A percentile compares a stretch with the other conserved stretches of the same genome.
phyloP scores from a whole-genome alignment of 495 filamentous ascomycete species.

The Schizothecium vesticola region DNA sequence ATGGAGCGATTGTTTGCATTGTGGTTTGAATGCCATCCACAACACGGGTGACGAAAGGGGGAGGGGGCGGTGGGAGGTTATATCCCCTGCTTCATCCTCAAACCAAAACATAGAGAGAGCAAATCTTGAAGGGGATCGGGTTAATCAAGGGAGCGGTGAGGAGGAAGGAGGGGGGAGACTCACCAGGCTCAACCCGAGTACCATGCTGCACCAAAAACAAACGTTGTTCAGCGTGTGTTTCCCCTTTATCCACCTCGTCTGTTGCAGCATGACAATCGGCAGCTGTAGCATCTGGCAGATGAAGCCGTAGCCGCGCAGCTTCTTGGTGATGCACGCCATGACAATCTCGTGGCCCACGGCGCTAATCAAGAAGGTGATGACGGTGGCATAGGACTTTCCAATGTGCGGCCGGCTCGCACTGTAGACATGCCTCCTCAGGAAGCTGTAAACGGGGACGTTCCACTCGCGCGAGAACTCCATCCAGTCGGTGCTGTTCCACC shows the following conservation, averaged over 20 bases:
- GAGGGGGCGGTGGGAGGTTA: background rate
- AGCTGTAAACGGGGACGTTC: constrained; percentile 98
- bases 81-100: constrained; percentile 14
- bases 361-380: constrained; percentile 88
- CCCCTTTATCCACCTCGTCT: constrained; percentile 66
- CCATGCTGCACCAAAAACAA: constrained; percentile 94
- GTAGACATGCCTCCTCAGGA: constrained; percentile 93
- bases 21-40: background rate
- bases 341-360: constrained; percentile 90
- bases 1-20: background rate
- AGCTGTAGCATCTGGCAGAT: constrained; percentile 93
- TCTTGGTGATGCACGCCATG: constrained; percentile 97
- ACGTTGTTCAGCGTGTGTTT: constrained; percentile 81
- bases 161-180: constrained; percentile 30
- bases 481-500: constrained; percentile 90
- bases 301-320: constrained; percentile 90
- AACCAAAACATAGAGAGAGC: constrained; percentile 49
- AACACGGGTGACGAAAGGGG: background rate
- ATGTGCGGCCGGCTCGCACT: constrained; percentile 67
- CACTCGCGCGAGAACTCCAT: constrained; percentile 96
- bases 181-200: constrained; percentile 80
- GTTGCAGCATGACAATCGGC: constrained; percentile 87
- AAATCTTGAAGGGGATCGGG: constrained; percentile 38
- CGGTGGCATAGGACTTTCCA: constrained; percentile 71
- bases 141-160: background rate